phyloP scores from a whole-genome alignment of 108 stramenopile species.

The Conticribra guillardii region DNA sequence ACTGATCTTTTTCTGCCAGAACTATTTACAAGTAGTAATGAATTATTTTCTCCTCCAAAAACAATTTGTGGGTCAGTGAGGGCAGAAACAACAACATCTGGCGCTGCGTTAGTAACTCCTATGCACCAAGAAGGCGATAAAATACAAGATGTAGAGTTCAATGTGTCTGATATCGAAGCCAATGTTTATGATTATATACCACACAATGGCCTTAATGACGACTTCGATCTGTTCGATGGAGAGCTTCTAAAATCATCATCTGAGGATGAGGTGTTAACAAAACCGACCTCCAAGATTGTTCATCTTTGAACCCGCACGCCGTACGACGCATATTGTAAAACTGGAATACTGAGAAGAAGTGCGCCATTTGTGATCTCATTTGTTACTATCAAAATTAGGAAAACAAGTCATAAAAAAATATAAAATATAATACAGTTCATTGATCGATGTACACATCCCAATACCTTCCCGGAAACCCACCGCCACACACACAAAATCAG shows the following conservation, averaged over 20 bases:
- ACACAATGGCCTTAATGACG: conserved; percentile 17
- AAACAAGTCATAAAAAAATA: no score
- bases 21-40: neutral
- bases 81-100: neutral
- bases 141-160: neutral
- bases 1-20: neutral
- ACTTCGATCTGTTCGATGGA: conserved; percentile 46
- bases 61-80: neutral
- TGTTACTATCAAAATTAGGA: no score
- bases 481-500: no score
- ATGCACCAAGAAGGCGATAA: neutral
- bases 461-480: no score
- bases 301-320: no score
- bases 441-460: no score
- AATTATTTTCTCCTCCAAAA: neutral
- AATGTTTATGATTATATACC: conserved; percentile 14
- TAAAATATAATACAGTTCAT: no score
- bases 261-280: conserved; percentile 29
- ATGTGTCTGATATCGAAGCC: conserved; percentile 4
- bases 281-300: no score
- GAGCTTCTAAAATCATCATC: conserved; percentile 15
- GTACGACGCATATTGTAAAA: no score
- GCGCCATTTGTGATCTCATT: no score
- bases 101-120: neutral
- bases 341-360: no score